Conservation (phyloP, 1,139 yeast genomes). For the Arxiozyma bovina region DNA sequence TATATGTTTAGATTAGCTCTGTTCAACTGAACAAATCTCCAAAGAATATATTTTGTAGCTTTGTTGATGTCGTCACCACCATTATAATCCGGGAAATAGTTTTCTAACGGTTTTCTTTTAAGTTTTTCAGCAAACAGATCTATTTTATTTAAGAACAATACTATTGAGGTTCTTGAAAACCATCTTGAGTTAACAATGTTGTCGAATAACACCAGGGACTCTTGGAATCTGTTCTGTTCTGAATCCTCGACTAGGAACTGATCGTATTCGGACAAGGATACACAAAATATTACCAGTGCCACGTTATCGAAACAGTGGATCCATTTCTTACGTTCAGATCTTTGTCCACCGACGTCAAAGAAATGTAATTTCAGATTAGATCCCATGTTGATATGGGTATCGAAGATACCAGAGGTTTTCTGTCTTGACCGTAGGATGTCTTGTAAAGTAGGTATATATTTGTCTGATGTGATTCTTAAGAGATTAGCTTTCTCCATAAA, state of each 20-base stretch:
- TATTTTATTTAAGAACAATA: slow-evolving; percentile 77
- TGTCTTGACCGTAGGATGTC: slow-evolving; percentile 84
- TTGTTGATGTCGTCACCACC: slow-evolving; percentile 85
- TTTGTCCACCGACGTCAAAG: slow-evolving; percentile 91
- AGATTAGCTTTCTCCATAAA: slow-evolving; percentile 51
- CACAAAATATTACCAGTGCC: slow-evolving; percentile 80
- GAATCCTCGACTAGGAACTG: slow-evolving; percentile 77
- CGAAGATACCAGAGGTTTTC: slow-evolving; percentile 88
- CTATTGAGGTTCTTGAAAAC: slow-evolving; percentile 82
- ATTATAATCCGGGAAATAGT: slow-evolving; percentile 79
- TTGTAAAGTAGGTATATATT: slow-evolving; percentile 62
- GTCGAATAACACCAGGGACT: slow-evolving; percentile 75
- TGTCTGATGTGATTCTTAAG: slow-evolving; percentile 46
- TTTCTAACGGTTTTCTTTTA: slow-evolving; percentile 71
- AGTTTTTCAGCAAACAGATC: slow-evolving; percentile 84
- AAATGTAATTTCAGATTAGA: slow-evolving; percentile 60
- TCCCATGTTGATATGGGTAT: slow-evolving; percentile 70
- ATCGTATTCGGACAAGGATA: slow-evolving; percentile 83
- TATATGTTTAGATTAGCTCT: slow-evolving; percentile 73
- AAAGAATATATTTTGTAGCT: slow-evolving; percentile 87
- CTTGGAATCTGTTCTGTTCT: slow-evolving; percentile 73
- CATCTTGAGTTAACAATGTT: slow-evolving; percentile 90
- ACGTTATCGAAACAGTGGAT: slow-evolving; percentile 92
- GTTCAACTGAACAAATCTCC: slow-evolving; percentile 84
- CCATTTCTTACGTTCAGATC: slow-evolving; percentile 92